phyloP scores from a whole-genome alignment of 345 rosid genomes.

The Pseudoturritis turrita region DNA sequence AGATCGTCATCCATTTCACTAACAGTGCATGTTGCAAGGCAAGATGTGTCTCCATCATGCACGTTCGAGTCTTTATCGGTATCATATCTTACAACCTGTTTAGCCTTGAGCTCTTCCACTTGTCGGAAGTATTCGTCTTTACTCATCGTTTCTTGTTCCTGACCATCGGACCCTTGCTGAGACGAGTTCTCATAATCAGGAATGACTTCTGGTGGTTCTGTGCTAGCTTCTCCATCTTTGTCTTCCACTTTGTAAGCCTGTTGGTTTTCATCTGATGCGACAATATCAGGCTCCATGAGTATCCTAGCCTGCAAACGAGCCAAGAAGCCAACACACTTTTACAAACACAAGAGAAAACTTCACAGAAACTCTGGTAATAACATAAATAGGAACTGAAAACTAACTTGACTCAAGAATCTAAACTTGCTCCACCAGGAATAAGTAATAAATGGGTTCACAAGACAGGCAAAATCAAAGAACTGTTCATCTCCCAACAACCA shows the following conservation, averaged over 20 bases:
- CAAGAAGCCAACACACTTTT: slow-evolving; percentile 10
- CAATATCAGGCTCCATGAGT: slow-evolving; percentile 59
- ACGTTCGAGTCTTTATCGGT: slow-evolving; percentile 57
- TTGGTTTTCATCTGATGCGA: slow-evolving; percentile 36
- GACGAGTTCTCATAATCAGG: slow-evolving; percentile 36
- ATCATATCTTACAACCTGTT: slow-evolving; percentile 37
- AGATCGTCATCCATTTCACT: slow-evolving; percentile 62
- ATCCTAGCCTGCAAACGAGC: slow-evolving; percentile 67
- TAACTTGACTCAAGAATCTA: not conserved
- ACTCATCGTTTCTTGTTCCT: slow-evolving; percentile 28
- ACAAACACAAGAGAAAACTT: not conserved
- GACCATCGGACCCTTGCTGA: slow-evolving; percentile 27
- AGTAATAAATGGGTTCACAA: not conserved
- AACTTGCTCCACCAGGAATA: not conserved
- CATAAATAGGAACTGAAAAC: not conserved
- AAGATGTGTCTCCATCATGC: slow-evolving; percentile 65
- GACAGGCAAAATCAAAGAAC: not conserved
- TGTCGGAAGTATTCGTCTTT: slow-evolving; percentile 55
- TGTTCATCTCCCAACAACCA: not conserved
- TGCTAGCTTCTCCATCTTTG: slow-evolving; percentile 28
- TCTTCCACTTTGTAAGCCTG: slow-evolving; percentile 29
- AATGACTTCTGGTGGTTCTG: slow-evolving; percentile 33
- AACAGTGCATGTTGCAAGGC: slow-evolving; percentile 86
- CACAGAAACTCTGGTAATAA: not conserved
- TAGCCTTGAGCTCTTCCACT: slow-evolving; percentile 50